Evolutionary conservation across 306 rosid species (phyloP), one percentile per base, ranked within the genome.

Genomic region (Rubus idaeus): DNA sequence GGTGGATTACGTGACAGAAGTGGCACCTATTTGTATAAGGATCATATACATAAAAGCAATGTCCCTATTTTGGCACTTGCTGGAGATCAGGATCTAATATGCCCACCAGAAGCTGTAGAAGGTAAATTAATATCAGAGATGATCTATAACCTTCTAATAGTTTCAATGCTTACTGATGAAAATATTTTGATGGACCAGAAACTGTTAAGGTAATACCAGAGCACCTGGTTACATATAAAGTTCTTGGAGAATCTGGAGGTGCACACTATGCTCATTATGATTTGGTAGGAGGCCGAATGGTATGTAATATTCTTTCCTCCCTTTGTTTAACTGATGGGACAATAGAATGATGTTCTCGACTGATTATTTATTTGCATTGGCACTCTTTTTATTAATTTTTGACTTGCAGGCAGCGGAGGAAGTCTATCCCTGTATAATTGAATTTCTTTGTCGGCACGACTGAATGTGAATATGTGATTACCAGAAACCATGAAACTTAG

Each of bases 251-350:
- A 64, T 85, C 96, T 1, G 85, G 60, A 45, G 99, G 97, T 76
- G 91, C 99, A 80, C 99, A 92, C 86, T 96, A 96, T 76, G 99
- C 97, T 77, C 99, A 96, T 83, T 96, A 96, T 81, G 99, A 96
- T 88, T 88, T 96, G 86, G 98, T 96, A 76, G 99, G 99, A 81
- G 99, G 99, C 82, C 86, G 94, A 77, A 63, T 83, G 98, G 99
- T 96, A 86, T 71, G 87, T 46, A 37, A 6, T 52, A 57, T 70
- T 73, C 44, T 74, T 16, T 41, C 16, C 63, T 73, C 4, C 74
- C 75, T 71, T 52, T 68, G 45, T 39, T 50, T 61, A 16, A 4
- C 44, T 64, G 5, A n/a, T 78, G 77, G 9, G 41, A 20, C 55
- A 7, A 56, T 35, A 26, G 16, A 35, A 39, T 45, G 4, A 55